Conservation (phyloP, 1,139 yeast species). For the Taphrina populina region DNA sequence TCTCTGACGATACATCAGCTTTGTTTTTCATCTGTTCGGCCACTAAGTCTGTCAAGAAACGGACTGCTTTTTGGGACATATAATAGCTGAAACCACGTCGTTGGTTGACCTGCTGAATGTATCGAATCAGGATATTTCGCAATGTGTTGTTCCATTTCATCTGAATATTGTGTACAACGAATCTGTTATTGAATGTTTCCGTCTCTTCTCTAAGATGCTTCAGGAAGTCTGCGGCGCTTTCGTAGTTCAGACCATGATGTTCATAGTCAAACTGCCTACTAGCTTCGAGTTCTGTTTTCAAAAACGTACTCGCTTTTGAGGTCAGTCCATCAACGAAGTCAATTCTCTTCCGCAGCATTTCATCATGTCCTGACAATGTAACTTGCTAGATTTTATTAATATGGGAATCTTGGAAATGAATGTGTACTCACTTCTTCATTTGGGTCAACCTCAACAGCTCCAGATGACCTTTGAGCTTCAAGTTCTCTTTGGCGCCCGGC, state of each 20-base stretch:
- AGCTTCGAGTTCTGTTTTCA: constrained; percentile 2
- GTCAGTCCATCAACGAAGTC: not conserved
- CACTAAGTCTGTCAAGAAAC: constrained; percentile 58
- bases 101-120: constrained; percentile 60
- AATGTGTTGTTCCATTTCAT: constrained; percentile 75
- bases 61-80: constrained; percentile 69
- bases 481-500: constrained; percentile 1
- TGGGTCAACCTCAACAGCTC: too few relatives aligned
- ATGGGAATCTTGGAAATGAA: not conserved
- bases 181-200: constrained; percentile 63
- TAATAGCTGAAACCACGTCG: constrained; percentile 60
- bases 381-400: not conserved
- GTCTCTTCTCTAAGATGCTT: constrained; percentile 6
- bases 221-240: constrained; percentile 1
- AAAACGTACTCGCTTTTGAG: not conserved
- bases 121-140: constrained; percentile 62
- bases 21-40: constrained; percentile 38
- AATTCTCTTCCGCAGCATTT: not conserved
- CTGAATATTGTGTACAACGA: constrained; percentile 72
- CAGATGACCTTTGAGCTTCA: not conserved
- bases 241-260: not conserved
- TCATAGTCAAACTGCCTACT: not conserved
- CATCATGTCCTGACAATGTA: not conserved
- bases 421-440: constrained; percentile 5
- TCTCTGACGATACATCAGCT: too few relatives aligned